A percentile compares a stretch with the other conserved stretches of the same genome.
These are phyloP conservation scores for Rachicladosporium sp. DNA, from an alignment of 2,329 filamentous ascomycete species.

Conservation along the genomic window DNA sequence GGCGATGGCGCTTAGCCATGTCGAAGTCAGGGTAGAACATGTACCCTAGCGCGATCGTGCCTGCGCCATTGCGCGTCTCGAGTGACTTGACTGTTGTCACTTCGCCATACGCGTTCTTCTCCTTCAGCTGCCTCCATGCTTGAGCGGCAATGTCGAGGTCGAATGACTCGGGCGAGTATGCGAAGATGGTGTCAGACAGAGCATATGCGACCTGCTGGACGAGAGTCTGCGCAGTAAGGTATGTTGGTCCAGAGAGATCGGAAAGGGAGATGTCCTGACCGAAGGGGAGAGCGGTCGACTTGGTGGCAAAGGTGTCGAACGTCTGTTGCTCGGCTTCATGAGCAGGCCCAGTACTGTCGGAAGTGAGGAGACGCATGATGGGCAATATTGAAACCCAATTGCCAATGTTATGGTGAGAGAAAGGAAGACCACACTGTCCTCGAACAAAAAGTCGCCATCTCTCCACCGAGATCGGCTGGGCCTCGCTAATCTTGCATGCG, in stretches of 20 bases:
- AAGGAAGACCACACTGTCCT: too few species aligned
- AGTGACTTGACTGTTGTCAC: slow-evolving; percentile 65
- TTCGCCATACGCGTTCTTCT: slow-evolving; percentile 73
- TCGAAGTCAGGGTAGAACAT: slow-evolving; percentile 97
- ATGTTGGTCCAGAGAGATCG: slow-evolving; percentile 71
- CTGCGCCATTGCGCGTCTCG: slow-evolving; percentile 80
- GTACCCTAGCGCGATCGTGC: slow-evolving; percentile 84
- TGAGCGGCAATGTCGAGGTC: slow-evolving; percentile 76
- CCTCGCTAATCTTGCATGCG: too few species aligned
- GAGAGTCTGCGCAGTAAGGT: slow-evolving; percentile 82
- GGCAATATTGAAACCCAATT: too few species aligned
- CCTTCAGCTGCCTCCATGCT: slow-evolving; percentile 57
- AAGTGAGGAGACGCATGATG: too few species aligned
- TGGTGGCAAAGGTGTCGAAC: slow-evolving; percentile 9
- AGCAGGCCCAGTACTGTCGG: too few species aligned
- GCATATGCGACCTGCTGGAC: slow-evolving; percentile 94
- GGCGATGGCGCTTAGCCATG: slow-evolving; percentile 76
- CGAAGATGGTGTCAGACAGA: slow-evolving; percentile 93
- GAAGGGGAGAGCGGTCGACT: slow-evolving; percentile 41
- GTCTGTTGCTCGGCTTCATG: too few species aligned
- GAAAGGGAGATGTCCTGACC: slow-evolving; percentile 39
- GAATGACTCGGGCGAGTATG: slow-evolving; percentile 88
- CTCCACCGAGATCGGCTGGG: too few species aligned
- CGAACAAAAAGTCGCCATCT: too few species aligned
- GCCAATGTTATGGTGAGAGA: too few species aligned